Evolutionary conservation across 768 basidiomycete species (phyloP), one percentile per base, ranked within the genome.

Genomic region (Termitomyces heimii): DNA sequence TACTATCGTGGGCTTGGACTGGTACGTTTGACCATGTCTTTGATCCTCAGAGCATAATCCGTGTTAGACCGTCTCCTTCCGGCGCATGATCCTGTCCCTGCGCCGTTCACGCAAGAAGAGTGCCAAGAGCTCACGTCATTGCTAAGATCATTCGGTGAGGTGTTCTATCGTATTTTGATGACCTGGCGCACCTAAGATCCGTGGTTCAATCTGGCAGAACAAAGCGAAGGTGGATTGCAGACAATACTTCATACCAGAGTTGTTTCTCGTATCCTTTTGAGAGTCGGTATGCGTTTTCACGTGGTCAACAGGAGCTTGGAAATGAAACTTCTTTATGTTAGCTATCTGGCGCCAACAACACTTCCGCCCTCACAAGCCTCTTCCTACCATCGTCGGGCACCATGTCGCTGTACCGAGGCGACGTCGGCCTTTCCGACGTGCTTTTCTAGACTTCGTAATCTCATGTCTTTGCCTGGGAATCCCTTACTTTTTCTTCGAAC

Each of bases 1-100:
- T 82, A 0, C 73, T 93, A 60, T 88, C 82, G 24, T 93, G 92
- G 91, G 82, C 86, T 9, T 90, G 87, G 71, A 87, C 90, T 3
- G 86, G 86, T 85, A 58, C 31, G 73, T 65, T 24, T 39, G 20
- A n/a, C n/a, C n/a, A n/a, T n/a, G n/a, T n/a, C n/a, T 45, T 10
- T 12, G 22, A 29, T 14, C 35, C 24, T 29, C 26, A 28, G 5
- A 22, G 54, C 29, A 44, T 56, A 12, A 53, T 56, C 9, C 18
- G 32, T 35, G 28, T 48, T 9, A 86, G 90, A 92, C 65, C 86
- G 84, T 45, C 70, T 92, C 12, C 77, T 92, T 9, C 84, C 86
- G 1, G 77, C 84, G 14, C 73, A 83, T 12, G 76, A 76, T 40
- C 73, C 78, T 1, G 68, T 80, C 16, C 77, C 83, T 1, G 79